Percentiles rank a stretch among this genome's conserved stretches.
Evolutionary conservation across 441 rosid genomes (phyloP).

Genomic region (Theobroma grandiflorum): DNA sequence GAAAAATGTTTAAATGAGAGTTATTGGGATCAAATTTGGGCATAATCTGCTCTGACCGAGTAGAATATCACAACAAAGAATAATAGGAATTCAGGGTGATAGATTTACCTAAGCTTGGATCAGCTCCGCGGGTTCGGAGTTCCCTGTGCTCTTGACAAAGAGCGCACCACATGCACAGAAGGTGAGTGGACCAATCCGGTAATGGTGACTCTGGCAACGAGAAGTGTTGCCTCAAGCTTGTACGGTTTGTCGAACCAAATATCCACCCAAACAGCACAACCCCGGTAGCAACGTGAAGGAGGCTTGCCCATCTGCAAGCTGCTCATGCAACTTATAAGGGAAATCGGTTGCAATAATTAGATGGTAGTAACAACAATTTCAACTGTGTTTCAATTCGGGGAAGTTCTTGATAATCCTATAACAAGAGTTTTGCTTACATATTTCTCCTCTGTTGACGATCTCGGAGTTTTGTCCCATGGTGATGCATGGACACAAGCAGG

Average conservation of each 20-base stretch:
- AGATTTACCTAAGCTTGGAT: slow-evolving; percentile 42
- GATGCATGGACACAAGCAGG: slow-evolving; percentile 43
- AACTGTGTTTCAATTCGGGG: background rate
- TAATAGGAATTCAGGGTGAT: background rate
- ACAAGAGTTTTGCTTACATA: slow-evolving; percentile 35
- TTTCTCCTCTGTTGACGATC: slow-evolving; percentile 44
- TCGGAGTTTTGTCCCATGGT: slow-evolving; percentile 43
- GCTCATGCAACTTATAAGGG: slow-evolving; percentile 26
- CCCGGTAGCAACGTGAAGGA: slow-evolving; percentile 43
- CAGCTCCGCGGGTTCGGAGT: slow-evolving; percentile 45
- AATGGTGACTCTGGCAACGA: slow-evolving; percentile 51
- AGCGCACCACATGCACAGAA: slow-evolving; percentile 43
- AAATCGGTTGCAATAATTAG: slow-evolving; percentile 21
- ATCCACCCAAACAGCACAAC: slow-evolving; percentile 45
- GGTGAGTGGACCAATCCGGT: slow-evolving; percentile 41
- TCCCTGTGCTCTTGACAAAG: slow-evolving; percentile 51
- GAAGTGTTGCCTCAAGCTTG: slow-evolving; percentile 47
- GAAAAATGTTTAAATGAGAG: too few species aligned
- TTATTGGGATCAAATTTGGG: background rate
- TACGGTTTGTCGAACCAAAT: slow-evolving; percentile 44
- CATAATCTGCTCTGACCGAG: background rate
- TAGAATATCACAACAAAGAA: too few species aligned
- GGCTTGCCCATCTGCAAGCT: slow-evolving; percentile 41
- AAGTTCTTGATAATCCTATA: background rate
- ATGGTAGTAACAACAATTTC: slow-evolving; percentile 1